Evolutionary conservation across 257 asterid species (phyloP).

Genomic region (Henckelia pumila): DNA sequence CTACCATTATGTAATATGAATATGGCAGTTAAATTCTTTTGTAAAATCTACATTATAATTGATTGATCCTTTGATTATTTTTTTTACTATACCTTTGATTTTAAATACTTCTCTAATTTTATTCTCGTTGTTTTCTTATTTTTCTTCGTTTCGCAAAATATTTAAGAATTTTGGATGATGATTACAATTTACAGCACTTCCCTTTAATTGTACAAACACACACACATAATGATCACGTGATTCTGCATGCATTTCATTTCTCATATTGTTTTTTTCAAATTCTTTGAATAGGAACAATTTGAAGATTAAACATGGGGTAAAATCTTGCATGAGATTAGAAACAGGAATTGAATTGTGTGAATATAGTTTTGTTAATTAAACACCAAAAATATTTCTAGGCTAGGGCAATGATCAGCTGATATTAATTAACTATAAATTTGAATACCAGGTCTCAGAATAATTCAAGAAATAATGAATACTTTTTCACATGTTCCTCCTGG

Average conservation of each 20-base stretch:
- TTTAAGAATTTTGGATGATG: no score
- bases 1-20: neutral
- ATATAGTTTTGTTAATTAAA: no score
- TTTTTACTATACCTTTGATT: no score
- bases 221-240: neutral
- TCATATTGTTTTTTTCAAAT: no score
- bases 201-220: neutral
- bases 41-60: no score
- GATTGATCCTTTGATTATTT: no score
- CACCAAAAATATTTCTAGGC: no score
- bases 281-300: neutral
- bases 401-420: neutral
- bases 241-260: neutral
- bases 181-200: no score
- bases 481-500: slow-evolving; percentile 94
- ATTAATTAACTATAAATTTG: neutral
- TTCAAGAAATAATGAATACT: slow-evolving; percentile 46
- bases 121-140: no score
- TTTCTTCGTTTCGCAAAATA: no score
- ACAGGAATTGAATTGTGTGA: neutral
- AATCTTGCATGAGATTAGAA: neutral
- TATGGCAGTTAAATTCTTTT: no score
- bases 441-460: slow-evolving; percentile 30
- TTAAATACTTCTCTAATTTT: no score
- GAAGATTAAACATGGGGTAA: neutral